phyloP scores from a whole-genome alignment of 192 early-diverging fungal species.

The Backusella sp. region DNA sequence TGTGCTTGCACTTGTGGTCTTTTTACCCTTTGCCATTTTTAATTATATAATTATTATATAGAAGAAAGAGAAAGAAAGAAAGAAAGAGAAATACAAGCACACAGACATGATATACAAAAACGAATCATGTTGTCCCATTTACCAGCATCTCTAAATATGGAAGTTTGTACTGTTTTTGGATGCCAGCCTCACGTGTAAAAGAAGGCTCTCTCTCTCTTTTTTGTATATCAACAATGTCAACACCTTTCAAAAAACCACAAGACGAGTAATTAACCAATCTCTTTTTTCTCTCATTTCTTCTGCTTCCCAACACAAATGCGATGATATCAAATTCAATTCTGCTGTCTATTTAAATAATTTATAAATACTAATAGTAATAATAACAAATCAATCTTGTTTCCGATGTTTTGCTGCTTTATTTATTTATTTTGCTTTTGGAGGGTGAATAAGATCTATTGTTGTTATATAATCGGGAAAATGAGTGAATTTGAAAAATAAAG shows the following conservation, averaged over 20 bases:
- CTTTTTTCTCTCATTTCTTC: too few relatives aligned
- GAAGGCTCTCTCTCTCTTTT: not conserved
- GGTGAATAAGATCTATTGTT: not conserved
- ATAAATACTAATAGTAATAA: not conserved
- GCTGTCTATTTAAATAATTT: not conserved
- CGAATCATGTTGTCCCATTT: not conserved
- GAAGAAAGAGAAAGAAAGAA: not conserved
- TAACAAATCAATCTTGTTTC: not conserved
- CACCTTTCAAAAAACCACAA: not conserved
- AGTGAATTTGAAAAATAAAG: not conserved
- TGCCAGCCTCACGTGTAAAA: not conserved
- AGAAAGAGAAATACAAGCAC: not conserved
- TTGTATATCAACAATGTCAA: not conserved
- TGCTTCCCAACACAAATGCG: too few relatives aligned
- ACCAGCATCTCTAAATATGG: not conserved
- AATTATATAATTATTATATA: not conserved
- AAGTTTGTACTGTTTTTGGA: slow-evolving; percentile 4
- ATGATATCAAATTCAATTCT: not conserved
- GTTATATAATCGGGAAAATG: not conserved
- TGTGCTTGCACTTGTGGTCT: not conserved
- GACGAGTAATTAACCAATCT: not conserved
- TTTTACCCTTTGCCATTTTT: slow-evolving; percentile 1
- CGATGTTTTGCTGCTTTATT: not conserved
- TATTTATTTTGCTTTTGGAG: not conserved
- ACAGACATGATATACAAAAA: not conserved